These are phyloP conservation scores for Pseudevernia furfuracea DNA, from an alignment of 495 filamentous ascomycete species.

Conservation along the genomic window DNA sequence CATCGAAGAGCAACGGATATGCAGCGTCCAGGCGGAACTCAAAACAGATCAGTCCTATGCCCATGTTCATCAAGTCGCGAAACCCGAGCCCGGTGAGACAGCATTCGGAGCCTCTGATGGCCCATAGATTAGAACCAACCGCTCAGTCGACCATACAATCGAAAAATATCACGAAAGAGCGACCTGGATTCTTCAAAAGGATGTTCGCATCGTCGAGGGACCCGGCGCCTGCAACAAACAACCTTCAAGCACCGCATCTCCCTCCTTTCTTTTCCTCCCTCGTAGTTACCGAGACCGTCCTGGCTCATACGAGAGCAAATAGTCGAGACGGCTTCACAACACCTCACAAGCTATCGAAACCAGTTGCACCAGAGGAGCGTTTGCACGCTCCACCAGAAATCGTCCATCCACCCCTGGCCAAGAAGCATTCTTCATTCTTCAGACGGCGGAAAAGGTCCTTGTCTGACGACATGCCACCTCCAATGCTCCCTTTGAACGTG, in stretches of 20 bases:
- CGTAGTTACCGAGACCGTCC: too few relatives aligned
- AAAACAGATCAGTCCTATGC: constrained; percentile 11
- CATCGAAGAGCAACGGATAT: constrained; percentile 4
- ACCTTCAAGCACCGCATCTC: constrained; percentile 13
- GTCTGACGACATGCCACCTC: constrained; percentile 46
- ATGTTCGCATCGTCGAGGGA: constrained; percentile 67
- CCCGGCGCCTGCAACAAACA: constrained; percentile 21
- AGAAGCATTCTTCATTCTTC: constrained; percentile 91
- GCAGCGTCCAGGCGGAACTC: constrained; percentile 14
- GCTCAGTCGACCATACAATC: constrained; percentile 3
- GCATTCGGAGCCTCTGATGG: constrained; percentile 9
- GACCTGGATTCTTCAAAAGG: constrained; percentile 83
- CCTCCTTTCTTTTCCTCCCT: too few relatives aligned
- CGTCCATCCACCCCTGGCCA: constrained; percentile 57
- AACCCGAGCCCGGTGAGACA: constrained; percentile 17
- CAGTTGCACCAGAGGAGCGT: constrained; percentile 21
- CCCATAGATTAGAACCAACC: constrained; percentile 6
- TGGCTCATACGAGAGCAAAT: constrained; percentile 6
- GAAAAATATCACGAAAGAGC: constrained; percentile 47
- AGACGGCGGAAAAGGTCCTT: constrained; percentile 83
- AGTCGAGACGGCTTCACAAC: constrained; percentile 11
- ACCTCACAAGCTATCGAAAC: constrained; percentile 19
- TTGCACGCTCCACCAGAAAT: constrained; percentile 39
- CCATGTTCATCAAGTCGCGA: constrained; percentile 17
- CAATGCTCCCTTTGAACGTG: constrained; percentile 36